Base-by-base conservation (phyloP, 1,284 basidiomycete species). In the Irpex lacteus region DNA sequence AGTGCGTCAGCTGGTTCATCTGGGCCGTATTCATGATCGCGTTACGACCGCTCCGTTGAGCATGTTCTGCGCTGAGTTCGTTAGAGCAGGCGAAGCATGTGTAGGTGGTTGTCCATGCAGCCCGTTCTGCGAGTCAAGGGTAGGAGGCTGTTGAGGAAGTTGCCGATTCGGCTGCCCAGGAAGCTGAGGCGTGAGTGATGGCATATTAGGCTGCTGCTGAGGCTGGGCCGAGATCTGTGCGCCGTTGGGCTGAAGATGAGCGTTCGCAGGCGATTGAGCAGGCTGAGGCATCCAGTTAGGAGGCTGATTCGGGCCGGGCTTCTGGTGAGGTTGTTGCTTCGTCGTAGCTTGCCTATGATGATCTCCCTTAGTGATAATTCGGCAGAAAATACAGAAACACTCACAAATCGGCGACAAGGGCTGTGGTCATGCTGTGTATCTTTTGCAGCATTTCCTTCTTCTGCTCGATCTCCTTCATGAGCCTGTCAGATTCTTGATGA, bases 361-460 rank as follows among this genome's bases (percentile, higher is more conserved):
- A 34, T 34, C 11, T 34, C 7, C 26, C n/a, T 13, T 18, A 56
- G 26, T 9, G 8, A 56, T 32, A 34, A 34, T 11, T 15, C 26
- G 54, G 34, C 18, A 56, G n/a, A 34, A 56, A 34, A 52, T 52
- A 21, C 15, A 36, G 26, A 19, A 36, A 26, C 19, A 56, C 54
- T 36, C 26, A 56, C 54, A 36, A 7, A 8, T 26, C 26, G 9
- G 18, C 54, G 21, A 21, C 13, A 7, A 56, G 11, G 26, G 54
- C 8, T 11, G 54, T 34, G 11, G 34, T 26, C 54, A 56, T 56
- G 15, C 54, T 26, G 26, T 56, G 54, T 6, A 32, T 11, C 34
- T 81, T 71, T 63, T 76, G 80, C 59, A 80, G 71, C 50, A 76
- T 58, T 0, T 83, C 80, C 73, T 77, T 80, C 66, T 76, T 75